These are phyloP conservation scores for Hymenochaete sp. DNA, from an alignment of 1,284 basidiomycete genomes.

Conservation along the genomic window DNA sequence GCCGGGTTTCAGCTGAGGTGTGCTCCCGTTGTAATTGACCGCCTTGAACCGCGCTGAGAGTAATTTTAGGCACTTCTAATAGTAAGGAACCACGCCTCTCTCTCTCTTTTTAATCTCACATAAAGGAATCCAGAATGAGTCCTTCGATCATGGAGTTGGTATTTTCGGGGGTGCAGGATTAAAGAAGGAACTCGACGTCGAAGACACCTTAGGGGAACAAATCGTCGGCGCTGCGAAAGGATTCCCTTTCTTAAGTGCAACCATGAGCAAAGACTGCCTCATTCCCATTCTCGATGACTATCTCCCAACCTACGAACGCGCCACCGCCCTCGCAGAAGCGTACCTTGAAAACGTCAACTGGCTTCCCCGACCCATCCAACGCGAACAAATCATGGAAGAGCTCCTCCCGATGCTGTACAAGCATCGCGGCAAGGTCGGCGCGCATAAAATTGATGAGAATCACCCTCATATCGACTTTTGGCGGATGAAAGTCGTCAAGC, in stretches of 20 bases:
- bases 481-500: too few species aligned
- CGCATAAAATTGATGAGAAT: too few species aligned
- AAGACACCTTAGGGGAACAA: neutral
- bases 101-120: too few species aligned
- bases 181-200: neutral
- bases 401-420: conserved; percentile 13
- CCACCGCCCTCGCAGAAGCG: conserved; percentile 13
- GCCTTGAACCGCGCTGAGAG: too few species aligned
- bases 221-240: conserved; percentile 2
- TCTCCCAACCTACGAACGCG: conserved; percentile 16
- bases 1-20: conserved; percentile 12
- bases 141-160: neutral
- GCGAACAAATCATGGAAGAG: conserved; percentile 16
- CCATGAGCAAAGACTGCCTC: conserved; percentile 9
- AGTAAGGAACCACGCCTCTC: too few species aligned
- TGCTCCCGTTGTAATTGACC: neutral
- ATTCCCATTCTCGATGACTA: conserved; percentile 8
- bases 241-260: conserved; percentile 12
- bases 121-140: conserved; percentile 1
- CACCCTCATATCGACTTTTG: too few species aligned
- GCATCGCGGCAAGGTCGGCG: neutral
- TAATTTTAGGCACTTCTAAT: neutral
- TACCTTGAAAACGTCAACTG: conserved; percentile 12
- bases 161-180: neutral
- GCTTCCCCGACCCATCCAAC: conserved; percentile 13